Evolutionary conservation across 1,139 yeast species (phyloP), one percentile per base, ranked within the genome.

Genomic region (Hansenula lynferdii): DNA sequence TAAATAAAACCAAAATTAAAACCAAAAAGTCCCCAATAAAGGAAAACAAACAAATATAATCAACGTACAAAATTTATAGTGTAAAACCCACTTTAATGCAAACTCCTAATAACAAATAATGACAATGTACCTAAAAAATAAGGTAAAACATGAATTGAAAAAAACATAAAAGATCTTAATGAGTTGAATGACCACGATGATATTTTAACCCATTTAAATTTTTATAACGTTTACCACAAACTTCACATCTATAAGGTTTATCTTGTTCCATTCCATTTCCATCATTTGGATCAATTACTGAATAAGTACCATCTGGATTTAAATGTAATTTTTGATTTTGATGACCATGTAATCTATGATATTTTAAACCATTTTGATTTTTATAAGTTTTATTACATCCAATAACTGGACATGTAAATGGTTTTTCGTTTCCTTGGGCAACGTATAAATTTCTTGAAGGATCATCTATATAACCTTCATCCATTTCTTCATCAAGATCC

Each of bases 361-460:
- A 92, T 61, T 92, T 92, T 57, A 92, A 72, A 12, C 99, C 99
- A 58, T 92, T 92, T 65, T 92, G 98, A 62, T 92, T 92, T 69
- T 92, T 92, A 65, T 92, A 92, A 27, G 94, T 90, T 69, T 92
- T 92, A 54, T 90, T 97, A 64, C 99, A 92, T 7, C 98, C 98
- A 56, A 89, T 85, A 30, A 92, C 98, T 1, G 97, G 98, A 66
- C 99, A 92, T 61, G 85, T 89, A 69, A 85, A 92, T 18, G 99
- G 98, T 61, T 92, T 84, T 59, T 87, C 87, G 53, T 89, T 96
- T 44, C 85, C 92, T 61, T 90, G 97, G 72, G 86, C 81, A 32
- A 89, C 96, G 58, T 90, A 90, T 43, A 92, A 66, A 56, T 90
- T 94, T 48, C 97, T 77, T 1, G 97, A 96, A 0, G 97, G 98